Percentiles rank a stretch among this genome's conserved stretches.
Conservation (phyloP, 768 basidiomycete species). For the Tylopilus vinaceipallidus region DNA sequence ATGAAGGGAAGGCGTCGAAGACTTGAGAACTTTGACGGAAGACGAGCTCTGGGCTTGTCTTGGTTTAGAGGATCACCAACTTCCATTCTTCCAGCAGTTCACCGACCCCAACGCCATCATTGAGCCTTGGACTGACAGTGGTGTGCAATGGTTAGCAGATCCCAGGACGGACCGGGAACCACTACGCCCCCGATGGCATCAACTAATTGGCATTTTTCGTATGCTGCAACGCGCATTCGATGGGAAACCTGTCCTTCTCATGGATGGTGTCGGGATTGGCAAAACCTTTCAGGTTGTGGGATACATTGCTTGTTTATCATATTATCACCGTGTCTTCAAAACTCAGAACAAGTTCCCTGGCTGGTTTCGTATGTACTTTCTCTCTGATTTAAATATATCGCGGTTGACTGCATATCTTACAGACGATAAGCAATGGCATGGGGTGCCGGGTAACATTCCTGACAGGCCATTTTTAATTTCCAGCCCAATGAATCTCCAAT, state of each 20-base stretch:
- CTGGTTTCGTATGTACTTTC: neutral
- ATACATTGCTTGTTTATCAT: neutral
- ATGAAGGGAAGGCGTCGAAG: neutral
- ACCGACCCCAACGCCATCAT: neutral
- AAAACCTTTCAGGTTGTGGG: neutral
- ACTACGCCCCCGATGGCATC: neutral
- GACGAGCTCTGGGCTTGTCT: neutral
- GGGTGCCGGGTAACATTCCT: neutral
- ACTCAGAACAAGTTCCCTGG: neutral
- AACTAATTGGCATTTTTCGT: neutral
- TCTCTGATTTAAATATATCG: neutral
- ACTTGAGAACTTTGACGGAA: neutral
- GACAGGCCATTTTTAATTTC: neutral
- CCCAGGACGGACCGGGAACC: neutral
- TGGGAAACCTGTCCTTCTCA: neutral
- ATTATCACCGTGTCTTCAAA: neutral
- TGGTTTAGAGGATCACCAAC: neutral
- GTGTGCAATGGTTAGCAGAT: neutral
- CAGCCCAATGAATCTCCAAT: neutral
- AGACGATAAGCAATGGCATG: neutral
- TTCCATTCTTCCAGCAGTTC: neutral
- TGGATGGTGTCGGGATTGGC: neutral
- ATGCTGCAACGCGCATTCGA: neutral
- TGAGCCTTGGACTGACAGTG: neutral
- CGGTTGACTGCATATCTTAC: too few relatives aligned